phyloP scores from a whole-genome alignment of 2,329 filamentous ascomycete genomes.

The Aspergillus persii region DNA sequence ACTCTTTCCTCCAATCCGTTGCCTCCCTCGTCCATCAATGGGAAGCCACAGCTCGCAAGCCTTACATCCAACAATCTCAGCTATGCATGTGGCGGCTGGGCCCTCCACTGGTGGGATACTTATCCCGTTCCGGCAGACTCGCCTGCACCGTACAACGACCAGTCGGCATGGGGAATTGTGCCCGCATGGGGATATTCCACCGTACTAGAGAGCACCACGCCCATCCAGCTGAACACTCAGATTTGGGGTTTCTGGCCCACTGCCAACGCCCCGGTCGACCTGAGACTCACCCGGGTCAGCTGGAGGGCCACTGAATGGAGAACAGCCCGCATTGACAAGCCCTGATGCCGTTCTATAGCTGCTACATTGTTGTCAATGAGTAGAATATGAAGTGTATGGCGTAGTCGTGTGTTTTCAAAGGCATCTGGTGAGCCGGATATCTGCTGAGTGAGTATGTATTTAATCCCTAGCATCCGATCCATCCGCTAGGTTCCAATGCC shows the following conservation, averaged over 20 bases:
- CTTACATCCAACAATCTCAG: slow-evolving; percentile 18
- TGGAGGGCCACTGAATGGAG: slow-evolving; percentile 35
- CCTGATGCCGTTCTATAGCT: slow-evolving; percentile 48
- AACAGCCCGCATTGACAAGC: slow-evolving; percentile 35
- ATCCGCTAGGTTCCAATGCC: slow-evolving; percentile 13
- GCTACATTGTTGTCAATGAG: slow-evolving; percentile 29
- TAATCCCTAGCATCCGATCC: slow-evolving; percentile 7
- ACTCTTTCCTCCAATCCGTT: background rate
- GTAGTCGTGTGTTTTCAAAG: slow-evolving; percentile 25
- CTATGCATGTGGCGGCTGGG: slow-evolving; percentile 14
- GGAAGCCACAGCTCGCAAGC: slow-evolving; percentile 8
- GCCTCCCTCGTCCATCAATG: slow-evolving; percentile 11
- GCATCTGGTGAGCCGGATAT: slow-evolving; percentile 26
- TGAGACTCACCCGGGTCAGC: slow-evolving; percentile 32
- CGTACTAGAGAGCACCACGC: slow-evolving; percentile 42
- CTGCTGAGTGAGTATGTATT: slow-evolving; percentile 35
- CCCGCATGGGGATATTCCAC: slow-evolving; percentile 49
- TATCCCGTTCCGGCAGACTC: slow-evolving; percentile 41
- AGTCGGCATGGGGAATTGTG: slow-evolving; percentile 43
- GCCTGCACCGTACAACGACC: slow-evolving; percentile 30
- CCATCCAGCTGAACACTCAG: slow-evolving; percentile 32
- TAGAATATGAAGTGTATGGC: slow-evolving; percentile 12
- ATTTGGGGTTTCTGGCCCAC: slow-evolving; percentile 48
- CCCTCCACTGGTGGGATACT: slow-evolving; percentile 37
- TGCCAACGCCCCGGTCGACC: slow-evolving; percentile 29